Percentiles rank a stretch among this genome's conserved stretches.
Evolutionary conservation across 495 filamentous ascomycete genomes (phyloP).

Genomic region (Paragyromitra xinjiangensis): DNA sequence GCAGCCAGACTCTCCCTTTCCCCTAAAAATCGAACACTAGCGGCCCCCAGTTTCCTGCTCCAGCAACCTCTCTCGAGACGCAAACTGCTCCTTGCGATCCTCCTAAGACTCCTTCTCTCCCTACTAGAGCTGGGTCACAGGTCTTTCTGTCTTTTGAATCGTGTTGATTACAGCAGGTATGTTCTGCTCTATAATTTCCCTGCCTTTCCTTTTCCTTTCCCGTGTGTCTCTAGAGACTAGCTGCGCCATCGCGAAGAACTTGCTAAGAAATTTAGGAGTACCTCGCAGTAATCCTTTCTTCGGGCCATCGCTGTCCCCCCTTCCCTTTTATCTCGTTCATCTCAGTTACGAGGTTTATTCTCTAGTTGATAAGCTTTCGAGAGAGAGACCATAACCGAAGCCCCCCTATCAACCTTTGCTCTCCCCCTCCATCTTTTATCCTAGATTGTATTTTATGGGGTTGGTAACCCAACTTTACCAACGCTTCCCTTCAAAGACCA

Average conservation of each 20-base stretch:
- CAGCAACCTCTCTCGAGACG: conserved; percentile 39
- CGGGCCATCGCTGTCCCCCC: conserved; percentile 13
- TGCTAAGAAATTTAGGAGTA: conserved; percentile 44
- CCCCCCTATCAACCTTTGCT: conserved; percentile 36
- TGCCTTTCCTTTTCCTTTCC: conserved; percentile 8
- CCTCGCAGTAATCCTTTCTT: conserved; percentile 26
- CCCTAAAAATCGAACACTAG: conserved; percentile 49
- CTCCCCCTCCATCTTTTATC: conserved; percentile 29
- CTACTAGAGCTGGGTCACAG: conserved; percentile 28
- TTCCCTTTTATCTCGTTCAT: conserved; percentile 39
- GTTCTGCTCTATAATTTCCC: not conserved
- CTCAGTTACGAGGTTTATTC: conserved; percentile 21
- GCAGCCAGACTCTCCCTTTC: conserved; percentile 24
- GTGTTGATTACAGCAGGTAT: conserved; percentile 36
- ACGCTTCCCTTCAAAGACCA: conserved; percentile 70
- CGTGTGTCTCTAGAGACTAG: conserved; percentile 17
- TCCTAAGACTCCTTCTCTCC: conserved; percentile 23
- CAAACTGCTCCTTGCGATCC: conserved; percentile 30
- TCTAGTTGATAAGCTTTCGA: conserved; percentile 32
- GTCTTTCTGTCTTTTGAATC: conserved; percentile 24
- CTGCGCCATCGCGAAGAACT: conserved; percentile 37
- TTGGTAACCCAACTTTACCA: conserved; percentile 71
- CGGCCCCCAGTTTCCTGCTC: conserved; percentile 37
- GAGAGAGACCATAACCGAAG: conserved; percentile 33
- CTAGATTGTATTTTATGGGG: conserved; percentile 63